Percentiles rank a stretch among this genome's conserved stretches.
Conservation (phyloP, 768 basidiomycete species). For the Galerina marginata region DNA sequence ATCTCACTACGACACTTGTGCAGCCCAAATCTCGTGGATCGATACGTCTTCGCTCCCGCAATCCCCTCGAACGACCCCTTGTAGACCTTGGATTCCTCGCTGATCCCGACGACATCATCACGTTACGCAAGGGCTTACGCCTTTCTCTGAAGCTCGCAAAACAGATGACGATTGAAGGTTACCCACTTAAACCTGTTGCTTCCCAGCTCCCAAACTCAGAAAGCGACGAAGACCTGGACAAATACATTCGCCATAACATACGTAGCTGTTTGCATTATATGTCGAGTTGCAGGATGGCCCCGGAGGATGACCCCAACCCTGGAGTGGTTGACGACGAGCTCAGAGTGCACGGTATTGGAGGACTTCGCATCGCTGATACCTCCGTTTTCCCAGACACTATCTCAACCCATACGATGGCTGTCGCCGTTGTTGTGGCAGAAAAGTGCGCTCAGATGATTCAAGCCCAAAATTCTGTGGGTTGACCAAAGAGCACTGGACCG, state of each 20-base stretch:
- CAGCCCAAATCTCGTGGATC: not conserved
- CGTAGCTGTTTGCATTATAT: not conserved
- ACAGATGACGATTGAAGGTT: not conserved
- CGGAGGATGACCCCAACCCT: not conserved
- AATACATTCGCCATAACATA: not conserved
- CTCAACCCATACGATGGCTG: not conserved
- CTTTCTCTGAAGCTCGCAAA: not conserved
- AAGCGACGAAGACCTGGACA: not conserved
- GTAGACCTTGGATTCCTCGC: not conserved
- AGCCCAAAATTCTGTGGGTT: too few relatives aligned
- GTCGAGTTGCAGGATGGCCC: not conserved
- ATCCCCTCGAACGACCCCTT: not conserved
- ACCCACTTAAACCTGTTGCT: not conserved
- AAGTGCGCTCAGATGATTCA: not conserved
- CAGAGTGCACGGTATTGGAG: not conserved
- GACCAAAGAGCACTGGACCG: too few relatives aligned
- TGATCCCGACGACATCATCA: not conserved
- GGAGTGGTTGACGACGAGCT: conserved; percentile 7
- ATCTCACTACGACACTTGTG: not conserved
- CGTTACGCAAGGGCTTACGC: not conserved
- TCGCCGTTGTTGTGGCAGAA: not conserved
- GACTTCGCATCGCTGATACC: not conserved
- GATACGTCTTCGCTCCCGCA: not conserved
- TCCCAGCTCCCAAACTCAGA: not conserved
- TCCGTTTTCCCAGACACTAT: not conserved